A percentile compares a stretch with the other conserved stretches of the same genome.
These are phyloP conservation scores for Rhizoctonia solani DNA, from an alignment of 1,284 basidiomycete species.

Conservation along the genomic window DNA sequence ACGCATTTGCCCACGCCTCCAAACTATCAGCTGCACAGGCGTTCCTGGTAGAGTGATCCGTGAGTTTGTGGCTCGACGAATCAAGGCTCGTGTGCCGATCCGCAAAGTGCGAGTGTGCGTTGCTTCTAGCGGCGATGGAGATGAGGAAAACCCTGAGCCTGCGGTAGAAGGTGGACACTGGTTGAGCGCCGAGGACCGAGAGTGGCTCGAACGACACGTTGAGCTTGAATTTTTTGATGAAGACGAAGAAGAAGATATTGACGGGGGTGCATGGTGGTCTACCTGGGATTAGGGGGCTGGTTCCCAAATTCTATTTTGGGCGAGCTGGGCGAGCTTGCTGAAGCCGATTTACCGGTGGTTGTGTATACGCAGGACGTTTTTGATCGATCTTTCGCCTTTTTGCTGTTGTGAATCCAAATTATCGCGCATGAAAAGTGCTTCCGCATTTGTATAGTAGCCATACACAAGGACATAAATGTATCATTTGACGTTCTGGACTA, in stretches of 20 bases:
- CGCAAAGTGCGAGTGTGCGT: conserved; percentile 24
- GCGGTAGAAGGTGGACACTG: background rate
- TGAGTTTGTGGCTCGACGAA: conserved; percentile 12
- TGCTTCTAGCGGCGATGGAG: background rate
- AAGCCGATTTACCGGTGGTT: too few relatives aligned
- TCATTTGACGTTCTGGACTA: too few relatives aligned
- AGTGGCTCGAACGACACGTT: conserved; percentile 28
- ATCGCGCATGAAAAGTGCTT: too few relatives aligned
- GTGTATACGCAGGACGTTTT: too few relatives aligned
- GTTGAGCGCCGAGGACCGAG: conserved; percentile 18
- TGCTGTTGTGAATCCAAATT: too few relatives aligned
- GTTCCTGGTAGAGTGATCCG: conserved; percentile 7
- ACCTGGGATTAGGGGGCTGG: conserved; percentile 16
- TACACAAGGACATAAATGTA: too few relatives aligned
- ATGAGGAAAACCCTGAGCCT: background rate
- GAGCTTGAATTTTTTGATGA: conserved; percentile 31
- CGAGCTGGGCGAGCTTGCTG: too few relatives aligned
- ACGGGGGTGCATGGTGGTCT: conserved; percentile 31
- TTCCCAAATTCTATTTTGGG: too few relatives aligned
- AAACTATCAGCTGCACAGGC: conserved; percentile 15
- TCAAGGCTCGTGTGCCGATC: conserved; percentile 5
- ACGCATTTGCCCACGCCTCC: conserved; percentile 10
- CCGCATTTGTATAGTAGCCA: too few relatives aligned
- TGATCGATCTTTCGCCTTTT: too few relatives aligned
- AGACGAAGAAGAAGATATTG: conserved; percentile 31